These are phyloP conservation scores for Petunia axillaris DNA, from an alignment of 257 asterid genomes.

Conservation along the genomic window DNA sequence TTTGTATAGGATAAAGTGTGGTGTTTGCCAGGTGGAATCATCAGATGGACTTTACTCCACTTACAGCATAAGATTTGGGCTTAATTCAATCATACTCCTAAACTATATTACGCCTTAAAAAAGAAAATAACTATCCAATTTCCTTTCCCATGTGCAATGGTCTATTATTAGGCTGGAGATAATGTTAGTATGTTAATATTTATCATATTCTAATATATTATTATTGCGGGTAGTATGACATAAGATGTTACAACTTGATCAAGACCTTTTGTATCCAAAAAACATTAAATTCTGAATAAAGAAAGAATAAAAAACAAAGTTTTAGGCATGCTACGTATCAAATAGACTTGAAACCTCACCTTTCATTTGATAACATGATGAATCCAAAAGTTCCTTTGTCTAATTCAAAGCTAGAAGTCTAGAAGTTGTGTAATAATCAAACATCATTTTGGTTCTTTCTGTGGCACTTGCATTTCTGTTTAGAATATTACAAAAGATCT, in stretches of 20 bases:
- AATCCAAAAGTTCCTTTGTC: background rate
- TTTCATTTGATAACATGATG: background rate
- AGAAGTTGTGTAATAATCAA: background rate
- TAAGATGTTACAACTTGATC: constrained; percentile 12
- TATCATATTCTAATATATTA: background rate
- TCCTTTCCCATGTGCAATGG: background rate
- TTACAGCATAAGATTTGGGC: background rate
- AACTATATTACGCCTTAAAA: background rate
- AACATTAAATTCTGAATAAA: background rate
- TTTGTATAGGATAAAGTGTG: background rate
- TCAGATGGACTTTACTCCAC: background rate
- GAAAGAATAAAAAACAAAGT: background rate
- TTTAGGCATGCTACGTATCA: background rate
- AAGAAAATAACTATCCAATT: background rate
- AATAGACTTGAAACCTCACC: background rate
- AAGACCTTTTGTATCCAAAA: background rate
- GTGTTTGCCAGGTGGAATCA: background rate
- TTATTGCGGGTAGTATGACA: background rate
- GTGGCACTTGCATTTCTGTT: background rate
- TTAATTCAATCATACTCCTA: background rate
- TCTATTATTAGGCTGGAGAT: background rate
- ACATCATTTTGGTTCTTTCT: background rate
- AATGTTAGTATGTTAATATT: background rate
- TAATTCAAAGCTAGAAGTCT: background rate
- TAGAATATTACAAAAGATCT: background rate